Evolutionary conservation across 2,329 filamentous ascomycete species (phyloP), one percentile per base, ranked within the genome.

Genomic region (Endothia cerciana): DNA sequence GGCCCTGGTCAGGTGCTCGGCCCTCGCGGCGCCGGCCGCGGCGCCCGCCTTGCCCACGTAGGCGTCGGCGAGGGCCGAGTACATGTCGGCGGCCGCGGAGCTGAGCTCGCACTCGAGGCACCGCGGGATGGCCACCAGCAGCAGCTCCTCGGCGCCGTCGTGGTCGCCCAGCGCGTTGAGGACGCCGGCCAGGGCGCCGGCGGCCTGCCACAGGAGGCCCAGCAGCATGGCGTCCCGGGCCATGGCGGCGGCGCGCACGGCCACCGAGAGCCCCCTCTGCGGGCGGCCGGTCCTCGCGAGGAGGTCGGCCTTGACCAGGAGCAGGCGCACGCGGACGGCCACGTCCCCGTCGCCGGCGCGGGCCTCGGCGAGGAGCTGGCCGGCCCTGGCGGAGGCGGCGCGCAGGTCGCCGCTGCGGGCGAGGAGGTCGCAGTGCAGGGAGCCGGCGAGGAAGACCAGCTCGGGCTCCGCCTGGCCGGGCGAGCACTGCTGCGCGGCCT

Each of bases 181-280:
- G 22, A 96, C 88, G 22, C 85, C 86, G 3, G 88, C 85, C 1
- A 97, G 75, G 0, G 86, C 82, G 1, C 87, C 88, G 1, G 92
- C 83, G 0, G 92, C 87, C 68, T 90, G 86, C 88, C 92, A 95
- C 8, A 97, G 80, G 22, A 85, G 84, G 0, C 87, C 85, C 19
- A 94, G 82, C 8, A 94, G 79, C 1, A 88, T 84, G 1, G 90
- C 86, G 57, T 88, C 85, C 81, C 91, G 88, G 0, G 92, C 89
- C 22, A 93, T 86, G 72, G 85, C 89, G 2, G 91, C 89, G 0
- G 93, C 93, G 53, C 91, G 85, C 72, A 96, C 82, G 4, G 88
- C 88, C 5, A 94, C 83, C 2, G 91, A 92, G 75, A 97, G 93
- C 0, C 88, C 92, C 67, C 90, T 87, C 71, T 92, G 86, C 0